Conservation (phyloP, 78 protist species). For the Dictyostelium intermedium region DNA sequence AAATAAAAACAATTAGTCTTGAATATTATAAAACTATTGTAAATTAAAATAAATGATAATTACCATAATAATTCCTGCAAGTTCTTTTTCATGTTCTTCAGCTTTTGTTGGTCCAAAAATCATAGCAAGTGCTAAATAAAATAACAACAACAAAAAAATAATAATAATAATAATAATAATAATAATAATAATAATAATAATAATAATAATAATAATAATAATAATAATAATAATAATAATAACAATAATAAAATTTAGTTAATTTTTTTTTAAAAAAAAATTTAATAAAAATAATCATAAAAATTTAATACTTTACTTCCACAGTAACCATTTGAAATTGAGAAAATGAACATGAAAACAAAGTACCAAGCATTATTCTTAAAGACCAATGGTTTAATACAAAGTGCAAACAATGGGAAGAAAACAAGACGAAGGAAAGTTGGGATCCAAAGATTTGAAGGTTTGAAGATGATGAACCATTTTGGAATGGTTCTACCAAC, state of each 20-base stretch:
- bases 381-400: slow-evolving; percentile 50
- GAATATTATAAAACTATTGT: too few relatives aligned
- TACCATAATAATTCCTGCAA: slow-evolving; percentile 72
- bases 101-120: slow-evolving; percentile 83
- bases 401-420: slow-evolving; percentile 67
- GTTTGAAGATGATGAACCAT: slow-evolving; percentile 59
- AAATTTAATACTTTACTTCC: neutral
- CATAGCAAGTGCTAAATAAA: slow-evolving; percentile 66
- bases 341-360: slow-evolving; percentile 41
- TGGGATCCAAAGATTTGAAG: slow-evolving; percentile 75
- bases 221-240: neutral
- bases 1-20: neutral
- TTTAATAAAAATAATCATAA: neutral
- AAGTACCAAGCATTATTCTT: slow-evolving; percentile 3
- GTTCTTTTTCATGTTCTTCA: slow-evolving; percentile 72
- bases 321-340: slow-evolving; percentile 77
- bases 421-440: slow-evolving; percentile 38
- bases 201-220: too few relatives aligned
- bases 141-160: too few relatives aligned
- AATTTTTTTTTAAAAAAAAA: neutral
- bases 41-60: neutral
- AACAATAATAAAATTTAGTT: neutral
- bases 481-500: slow-evolving; percentile 67
- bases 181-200: neutral
- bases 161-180: neutral